phyloP scores from a whole-genome alignment of 305 asterid species.

The Fraxinus velutina region DNA sequence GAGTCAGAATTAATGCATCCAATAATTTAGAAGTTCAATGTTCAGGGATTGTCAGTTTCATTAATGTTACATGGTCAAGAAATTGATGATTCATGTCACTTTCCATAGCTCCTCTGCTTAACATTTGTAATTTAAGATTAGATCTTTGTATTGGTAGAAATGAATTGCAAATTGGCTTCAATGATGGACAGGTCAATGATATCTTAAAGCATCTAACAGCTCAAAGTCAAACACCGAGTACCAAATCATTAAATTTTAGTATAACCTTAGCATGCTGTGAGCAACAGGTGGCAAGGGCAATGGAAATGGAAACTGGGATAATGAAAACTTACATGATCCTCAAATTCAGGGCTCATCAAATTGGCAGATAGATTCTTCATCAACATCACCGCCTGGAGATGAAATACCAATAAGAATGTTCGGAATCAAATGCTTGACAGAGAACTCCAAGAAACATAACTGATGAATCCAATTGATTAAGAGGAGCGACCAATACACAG shows the following conservation, averaged over 20 bases:
- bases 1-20: not conserved
- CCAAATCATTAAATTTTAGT: not conserved
- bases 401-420: not conserved
- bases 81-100: not conserved
- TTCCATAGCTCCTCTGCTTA: not conserved
- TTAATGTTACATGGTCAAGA: not conserved
- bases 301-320: not conserved
- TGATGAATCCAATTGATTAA: not conserved
- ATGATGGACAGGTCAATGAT: not conserved
- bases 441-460: not conserved
- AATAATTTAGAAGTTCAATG: not conserved
- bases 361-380: conserved; percentile 78
- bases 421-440: not conserved
- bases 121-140: not conserved
- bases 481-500: not conserved
- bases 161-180: not conserved
- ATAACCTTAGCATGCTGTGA: not conserved
- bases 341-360: conserved; percentile 72
- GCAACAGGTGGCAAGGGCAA: not conserved
- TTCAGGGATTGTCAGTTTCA: not conserved
- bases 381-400: conserved; percentile 65
- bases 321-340: conserved; percentile 66
- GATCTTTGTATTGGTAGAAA: not conserved
- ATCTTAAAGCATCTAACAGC: not conserved
- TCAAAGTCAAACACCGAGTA: not conserved